These are phyloP conservation scores for Phytopythium aichiense DNA, from an alignment of 352 stramenopile species.

Conservation along the genomic window DNA sequence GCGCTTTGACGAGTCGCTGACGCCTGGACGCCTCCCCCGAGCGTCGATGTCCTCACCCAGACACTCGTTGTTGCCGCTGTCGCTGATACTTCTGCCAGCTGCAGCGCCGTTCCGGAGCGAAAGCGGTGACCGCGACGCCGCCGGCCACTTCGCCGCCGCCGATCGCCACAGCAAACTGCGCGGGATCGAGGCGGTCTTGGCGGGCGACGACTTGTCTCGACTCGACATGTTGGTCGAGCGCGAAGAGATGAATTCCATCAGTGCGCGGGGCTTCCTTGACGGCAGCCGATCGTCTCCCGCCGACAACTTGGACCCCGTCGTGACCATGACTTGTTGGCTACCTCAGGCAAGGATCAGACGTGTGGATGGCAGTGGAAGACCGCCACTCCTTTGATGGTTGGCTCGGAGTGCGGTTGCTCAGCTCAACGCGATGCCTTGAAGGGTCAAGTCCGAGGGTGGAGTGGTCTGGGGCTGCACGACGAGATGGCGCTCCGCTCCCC, in stretches of 20 bases:
- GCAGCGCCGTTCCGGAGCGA: not conserved
- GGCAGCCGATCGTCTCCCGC: not conserved
- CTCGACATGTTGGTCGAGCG: not conserved
- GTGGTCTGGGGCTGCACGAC: too few relatives aligned
- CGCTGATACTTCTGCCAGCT: not conserved
- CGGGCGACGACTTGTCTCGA: not conserved
- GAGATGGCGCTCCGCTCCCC: too few relatives aligned
- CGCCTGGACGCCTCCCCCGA: not conserved
- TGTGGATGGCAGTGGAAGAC: not conserved
- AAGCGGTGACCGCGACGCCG: not conserved
- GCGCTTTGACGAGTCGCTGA: not conserved
- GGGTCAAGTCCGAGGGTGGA: too few relatives aligned
- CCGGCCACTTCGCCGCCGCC: not conserved
- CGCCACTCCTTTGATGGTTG: too few relatives aligned
- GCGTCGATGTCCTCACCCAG: not conserved
- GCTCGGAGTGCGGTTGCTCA: too few relatives aligned
- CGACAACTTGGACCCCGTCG: not conserved
- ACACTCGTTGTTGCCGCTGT: constrained; percentile 7
- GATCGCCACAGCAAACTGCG: constrained; percentile 5
- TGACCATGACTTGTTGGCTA: constrained; percentile 1
- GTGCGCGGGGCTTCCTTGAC: not conserved
- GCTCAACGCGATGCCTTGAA: too few relatives aligned
- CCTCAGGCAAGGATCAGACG: not conserved
- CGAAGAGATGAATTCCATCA: constrained; percentile 4
- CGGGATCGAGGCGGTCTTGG: not conserved